A percentile compares a stretch with the other conserved stretches of the same genome.
These are phyloP conservation scores for Neurospora pannonica DNA, from an alignment of 495 filamentous ascomycete species.

Conservation along the genomic window DNA sequence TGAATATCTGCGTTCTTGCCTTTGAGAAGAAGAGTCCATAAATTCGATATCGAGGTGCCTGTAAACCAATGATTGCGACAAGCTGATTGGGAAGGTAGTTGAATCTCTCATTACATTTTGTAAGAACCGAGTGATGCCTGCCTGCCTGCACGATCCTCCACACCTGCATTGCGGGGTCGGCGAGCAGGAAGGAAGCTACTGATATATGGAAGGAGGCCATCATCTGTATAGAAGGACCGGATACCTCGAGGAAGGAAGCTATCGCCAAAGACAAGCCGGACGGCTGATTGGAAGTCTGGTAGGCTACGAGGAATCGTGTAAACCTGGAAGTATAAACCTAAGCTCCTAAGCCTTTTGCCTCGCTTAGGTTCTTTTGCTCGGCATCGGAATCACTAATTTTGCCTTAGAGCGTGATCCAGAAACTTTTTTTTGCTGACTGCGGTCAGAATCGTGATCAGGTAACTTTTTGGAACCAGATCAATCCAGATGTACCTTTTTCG, in stretches of 20 bases:
- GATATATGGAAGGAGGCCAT: not conserved
- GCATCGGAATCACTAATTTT: no score
- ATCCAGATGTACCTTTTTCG: no score
- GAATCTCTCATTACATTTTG: not conserved
- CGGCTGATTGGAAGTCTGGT: not conserved
- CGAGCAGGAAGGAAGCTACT: not conserved
- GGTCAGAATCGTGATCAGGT: no score
- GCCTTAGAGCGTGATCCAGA: not conserved
- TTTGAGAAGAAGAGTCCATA: not conserved
- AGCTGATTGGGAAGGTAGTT: not conserved
- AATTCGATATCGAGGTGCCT: not conserved
- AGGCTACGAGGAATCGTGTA: no score
- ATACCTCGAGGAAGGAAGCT: not conserved
- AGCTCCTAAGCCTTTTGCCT: no score
- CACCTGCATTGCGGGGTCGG: not conserved
- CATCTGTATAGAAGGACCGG: not conserved
- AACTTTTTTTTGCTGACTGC: no score
- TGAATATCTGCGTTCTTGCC: not conserved
- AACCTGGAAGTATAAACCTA: no score
- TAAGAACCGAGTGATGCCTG: not conserved
- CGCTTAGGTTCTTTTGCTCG: no score
- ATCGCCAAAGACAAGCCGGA: not conserved
- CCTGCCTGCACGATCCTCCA: not conserved
- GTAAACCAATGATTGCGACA: not conserved
- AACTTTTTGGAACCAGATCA: no score